phyloP scores from a whole-genome alignment of 345 rosid species.

The Citrus hindsii region DNA sequence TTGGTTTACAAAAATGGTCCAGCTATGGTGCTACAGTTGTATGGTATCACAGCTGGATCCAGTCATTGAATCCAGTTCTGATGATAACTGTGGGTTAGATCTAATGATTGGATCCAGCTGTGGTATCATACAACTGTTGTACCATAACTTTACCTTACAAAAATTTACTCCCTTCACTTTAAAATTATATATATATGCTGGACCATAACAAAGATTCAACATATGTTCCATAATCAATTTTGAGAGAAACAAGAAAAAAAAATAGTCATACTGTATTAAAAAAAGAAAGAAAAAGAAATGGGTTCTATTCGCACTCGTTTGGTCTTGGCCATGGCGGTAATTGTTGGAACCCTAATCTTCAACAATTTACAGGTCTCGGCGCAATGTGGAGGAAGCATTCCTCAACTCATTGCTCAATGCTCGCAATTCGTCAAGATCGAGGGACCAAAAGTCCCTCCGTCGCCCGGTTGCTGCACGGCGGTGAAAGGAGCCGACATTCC shows the following conservation, averaged over 20 bases:
- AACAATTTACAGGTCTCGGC: not conserved
- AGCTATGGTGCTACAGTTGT: too few relatives aligned
- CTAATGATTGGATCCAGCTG: too few relatives aligned
- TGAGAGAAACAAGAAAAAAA: not conserved
- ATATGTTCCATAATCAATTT: too few relatives aligned
- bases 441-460: conserved; percentile 17
- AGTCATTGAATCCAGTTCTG: too few relatives aligned
- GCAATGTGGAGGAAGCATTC: not conserved
- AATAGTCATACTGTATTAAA: not conserved
- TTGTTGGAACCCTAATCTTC: not conserved
- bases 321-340: not conserved
- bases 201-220: not conserved
- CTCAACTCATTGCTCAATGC: not conserved
- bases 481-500: conserved; percentile 24
- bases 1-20: too few relatives aligned
- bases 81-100: too few relatives aligned
- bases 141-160: too few relatives aligned
- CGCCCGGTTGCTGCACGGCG: conserved; percentile 24
- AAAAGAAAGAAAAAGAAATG: not conserved
- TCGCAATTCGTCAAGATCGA: not conserved
- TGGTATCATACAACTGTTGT: too few relatives aligned
- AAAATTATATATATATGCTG: not conserved
- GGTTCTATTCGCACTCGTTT: not conserved
- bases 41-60: too few relatives aligned
- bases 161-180: not conserved